Percentiles rank a stretch among this genome's conserved stretches.
Conservation (phyloP, 306 rosid genomes). For the Vigna trinervia region DNA sequence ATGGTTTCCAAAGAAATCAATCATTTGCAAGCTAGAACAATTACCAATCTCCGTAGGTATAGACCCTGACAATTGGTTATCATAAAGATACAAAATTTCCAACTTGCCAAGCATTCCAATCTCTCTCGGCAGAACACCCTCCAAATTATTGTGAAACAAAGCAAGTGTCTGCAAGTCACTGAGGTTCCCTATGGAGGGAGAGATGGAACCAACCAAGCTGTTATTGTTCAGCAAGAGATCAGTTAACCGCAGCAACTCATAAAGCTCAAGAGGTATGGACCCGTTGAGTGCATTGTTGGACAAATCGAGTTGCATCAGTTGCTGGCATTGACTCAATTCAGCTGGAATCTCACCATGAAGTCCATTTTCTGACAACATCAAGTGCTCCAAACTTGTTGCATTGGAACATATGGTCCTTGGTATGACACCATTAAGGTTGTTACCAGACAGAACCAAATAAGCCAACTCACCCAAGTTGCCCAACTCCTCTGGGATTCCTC, state of each 20-base stretch:
- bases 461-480: constrained; percentile 67
- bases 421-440: constrained; percentile 67
- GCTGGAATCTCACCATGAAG: constrained; percentile 74
- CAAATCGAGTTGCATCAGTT: constrained; percentile 82
- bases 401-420: constrained; percentile 79
- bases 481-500: constrained; percentile 74
- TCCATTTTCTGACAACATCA: constrained; percentile 62
- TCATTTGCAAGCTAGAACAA: constrained; percentile 80
- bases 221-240: constrained; percentile 89
- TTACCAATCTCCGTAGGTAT: constrained; percentile 89
- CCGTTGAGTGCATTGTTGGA: constrained; percentile 84
- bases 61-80: constrained; percentile 71
- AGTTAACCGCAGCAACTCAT: constrained; percentile 60
- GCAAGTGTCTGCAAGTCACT: constrained; percentile 64
- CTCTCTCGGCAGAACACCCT: constrained; percentile 77
- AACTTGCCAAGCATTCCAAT: constrained; percentile 86
- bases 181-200: constrained; percentile 78
- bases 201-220: constrained; percentile 77
- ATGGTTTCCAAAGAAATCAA: constrained; percentile 83
- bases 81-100: constrained; percentile 80
- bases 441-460: constrained; percentile 76
- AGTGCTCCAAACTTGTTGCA: constrained; percentile 72
- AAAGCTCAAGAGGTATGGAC: constrained; percentile 74
- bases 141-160: constrained; percentile 76
- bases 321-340: constrained; percentile 66